These are phyloP conservation scores for Carex sylvatica DNA, from an alignment of 202 grass and related monocot genomes.

Conservation along the genomic window DNA sequence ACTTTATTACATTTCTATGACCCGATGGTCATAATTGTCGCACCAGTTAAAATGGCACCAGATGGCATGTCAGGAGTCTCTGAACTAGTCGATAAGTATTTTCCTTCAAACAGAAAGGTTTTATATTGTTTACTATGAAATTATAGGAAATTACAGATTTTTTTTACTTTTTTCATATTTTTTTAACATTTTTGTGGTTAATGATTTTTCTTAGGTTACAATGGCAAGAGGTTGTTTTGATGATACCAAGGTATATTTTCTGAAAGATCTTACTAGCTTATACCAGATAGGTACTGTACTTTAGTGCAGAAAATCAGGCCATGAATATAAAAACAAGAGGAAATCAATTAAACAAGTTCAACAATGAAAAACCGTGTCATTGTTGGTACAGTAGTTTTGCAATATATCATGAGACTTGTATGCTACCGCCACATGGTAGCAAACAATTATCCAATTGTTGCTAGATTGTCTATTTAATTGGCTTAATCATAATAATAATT, in stretches of 20 bases:
- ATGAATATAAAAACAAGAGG: neutral
- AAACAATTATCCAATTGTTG: neutral
- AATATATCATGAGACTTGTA: neutral
- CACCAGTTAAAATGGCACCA: constrained; percentile 70
- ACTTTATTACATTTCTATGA: constrained; percentile 93
- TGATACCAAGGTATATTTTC: constrained; percentile 76
- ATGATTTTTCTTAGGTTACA: constrained; percentile 52
- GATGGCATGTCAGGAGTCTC: constrained; percentile 92
- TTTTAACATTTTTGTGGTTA: constrained; percentile 21
- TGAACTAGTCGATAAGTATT: constrained; percentile 73
- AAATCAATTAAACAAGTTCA: neutral
- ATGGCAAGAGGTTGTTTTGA: constrained; percentile 86
- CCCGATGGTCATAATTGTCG: constrained; percentile 81
- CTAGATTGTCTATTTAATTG: neutral
- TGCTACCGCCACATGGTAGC: neutral
- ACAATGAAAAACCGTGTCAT: neutral
- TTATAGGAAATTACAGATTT: neutral
- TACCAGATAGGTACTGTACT: neutral
- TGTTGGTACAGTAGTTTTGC: neutral
- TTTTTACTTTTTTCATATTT: neutral
- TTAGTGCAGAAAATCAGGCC: neutral
- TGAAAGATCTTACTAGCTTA: neutral
- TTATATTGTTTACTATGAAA: neutral
- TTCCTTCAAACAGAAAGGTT: constrained; percentile 82
- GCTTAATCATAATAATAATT: constrained; percentile 21